These are phyloP conservation scores for Vaccinium corymbosum DNA, from an alignment of 148 eudicot genomes.

Conservation along the genomic window DNA sequence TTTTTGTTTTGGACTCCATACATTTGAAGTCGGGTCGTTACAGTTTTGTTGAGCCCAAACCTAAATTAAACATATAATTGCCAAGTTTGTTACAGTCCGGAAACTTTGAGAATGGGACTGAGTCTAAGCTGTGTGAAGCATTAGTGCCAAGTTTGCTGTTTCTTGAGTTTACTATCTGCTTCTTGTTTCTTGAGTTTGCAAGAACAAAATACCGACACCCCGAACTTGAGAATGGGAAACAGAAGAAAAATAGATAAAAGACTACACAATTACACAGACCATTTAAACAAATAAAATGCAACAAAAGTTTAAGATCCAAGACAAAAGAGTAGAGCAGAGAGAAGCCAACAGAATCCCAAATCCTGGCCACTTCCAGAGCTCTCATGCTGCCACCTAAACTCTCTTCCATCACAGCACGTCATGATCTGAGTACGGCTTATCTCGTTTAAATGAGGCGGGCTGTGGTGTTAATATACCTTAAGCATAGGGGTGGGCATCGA, in stretches of 20 bases:
- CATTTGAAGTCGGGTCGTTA: too few relatives aligned
- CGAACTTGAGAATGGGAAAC: not conserved
- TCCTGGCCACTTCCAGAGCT: conserved; percentile 50
- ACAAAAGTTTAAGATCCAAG: not conserved
- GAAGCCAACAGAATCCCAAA: conserved; percentile 10
- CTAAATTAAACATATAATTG: too few relatives aligned
- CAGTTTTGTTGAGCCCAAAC: too few relatives aligned
- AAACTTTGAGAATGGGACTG: too few relatives aligned
- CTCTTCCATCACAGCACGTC: conserved; percentile 48
- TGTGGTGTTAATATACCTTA: conserved; percentile 40
- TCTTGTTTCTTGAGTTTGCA: too few relatives aligned
- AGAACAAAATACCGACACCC: too few relatives aligned
- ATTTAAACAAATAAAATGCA: not conserved
- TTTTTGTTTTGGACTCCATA: too few relatives aligned
- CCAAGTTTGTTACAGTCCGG: too few relatives aligned
- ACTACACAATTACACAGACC: not conserved
- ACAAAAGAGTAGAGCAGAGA: not conserved
- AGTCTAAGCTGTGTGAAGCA: too few relatives aligned
- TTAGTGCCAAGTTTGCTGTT: too few relatives aligned
- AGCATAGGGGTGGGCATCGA: not conserved
- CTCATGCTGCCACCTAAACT: conserved; percentile 55
- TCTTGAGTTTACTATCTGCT: too few relatives aligned
- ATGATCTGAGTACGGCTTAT: conserved; percentile 34
- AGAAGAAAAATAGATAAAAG: not conserved
- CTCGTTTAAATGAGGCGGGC: conserved; percentile 52